Base-by-base conservation (phyloP, 345 rosid species). In the Xanthoceras sorbifolium region DNA sequence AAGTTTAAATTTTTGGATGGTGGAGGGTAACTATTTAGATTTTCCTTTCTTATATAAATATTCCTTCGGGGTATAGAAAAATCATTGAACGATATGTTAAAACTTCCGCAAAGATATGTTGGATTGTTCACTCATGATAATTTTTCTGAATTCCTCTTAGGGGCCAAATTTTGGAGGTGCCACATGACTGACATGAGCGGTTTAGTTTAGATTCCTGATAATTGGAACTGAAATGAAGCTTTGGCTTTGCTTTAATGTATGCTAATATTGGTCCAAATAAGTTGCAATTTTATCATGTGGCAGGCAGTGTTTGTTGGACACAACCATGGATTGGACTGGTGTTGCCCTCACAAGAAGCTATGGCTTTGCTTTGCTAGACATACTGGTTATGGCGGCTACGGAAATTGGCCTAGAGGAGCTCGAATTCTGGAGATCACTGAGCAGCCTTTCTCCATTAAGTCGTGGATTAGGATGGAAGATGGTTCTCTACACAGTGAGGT, bases 281-380 rank as follows among this genome's bases (percentile, higher is more conserved):
- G 22, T 65, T 68, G 66, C 31, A 23, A 4, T 22, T 28, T 23
- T 80, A 25, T 73, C 65, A 72, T 74, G n/a, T 80, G 68, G 73
- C 88, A 91, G 98, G 93, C 97, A 60, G 87, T 93, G 42, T 90
- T 93, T 86, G 97, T 88, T 32, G 99, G 98, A 67, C 99, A 91
- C 82, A 90, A 92, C 89, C 99, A 91, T 74, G 98, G 99, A 81
- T 67, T 96, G 69, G 98, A 96, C 84, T 91, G 98, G 98, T 96
- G 97, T 71, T 96, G 99, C 83, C 99, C 97, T 28, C 74, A 87
- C 79, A 65, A 67, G 69, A 87, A 85, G 68, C 86, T 91, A 11
- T 93, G 98, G 99, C 90, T 95, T 38, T 95, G 99, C 90, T 95
- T 82, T 84, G 98, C 99, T 0, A 87, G 98, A 85, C 97, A 93